Evolutionary conservation across 805 yeast genomes (phyloP).

Genomic region (Candida loeiensis): DNA sequence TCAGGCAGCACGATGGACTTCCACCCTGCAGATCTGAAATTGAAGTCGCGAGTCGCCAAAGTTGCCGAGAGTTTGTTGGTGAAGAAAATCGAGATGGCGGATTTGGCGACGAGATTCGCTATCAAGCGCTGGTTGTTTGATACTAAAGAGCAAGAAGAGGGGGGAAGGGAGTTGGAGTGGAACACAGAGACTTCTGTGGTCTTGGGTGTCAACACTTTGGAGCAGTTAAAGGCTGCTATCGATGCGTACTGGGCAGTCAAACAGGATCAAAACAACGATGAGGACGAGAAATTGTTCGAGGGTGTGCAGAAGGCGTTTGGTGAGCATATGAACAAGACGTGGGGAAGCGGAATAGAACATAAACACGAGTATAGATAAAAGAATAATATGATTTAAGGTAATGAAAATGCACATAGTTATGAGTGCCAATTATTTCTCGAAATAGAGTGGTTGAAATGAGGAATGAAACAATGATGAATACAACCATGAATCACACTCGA

Average conservation of each 20-base stretch:
- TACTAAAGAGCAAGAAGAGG: conserved; percentile 12
- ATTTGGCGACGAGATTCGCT: conserved; percentile 76
- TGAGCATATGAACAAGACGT: conserved; percentile 56
- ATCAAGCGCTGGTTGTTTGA: conserved; percentile 52
- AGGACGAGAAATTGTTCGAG: conserved; percentile 44
- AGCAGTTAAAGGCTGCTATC: conserved; percentile 64
- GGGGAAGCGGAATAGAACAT: conserved; percentile 45
- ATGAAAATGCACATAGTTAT: too few relatives aligned
- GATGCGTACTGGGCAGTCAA: conserved; percentile 50
- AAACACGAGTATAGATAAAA: too few relatives aligned
- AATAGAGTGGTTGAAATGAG: too few relatives aligned
- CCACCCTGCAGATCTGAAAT: conserved; percentile 71
- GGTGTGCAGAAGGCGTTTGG: conserved; percentile 48
- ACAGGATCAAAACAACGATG: conserved; percentile 22
- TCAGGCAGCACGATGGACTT: conserved; percentile 63
- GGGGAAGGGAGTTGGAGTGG: conserved; percentile 16
- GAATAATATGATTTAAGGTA: too few relatives aligned
- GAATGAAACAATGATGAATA: too few relatives aligned
- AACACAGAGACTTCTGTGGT: conserved; percentile 53
- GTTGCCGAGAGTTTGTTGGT: conserved; percentile 38
- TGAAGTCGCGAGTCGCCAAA: conserved; percentile 50
- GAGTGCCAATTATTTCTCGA: too few relatives aligned
- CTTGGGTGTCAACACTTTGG: conserved; percentile 66
- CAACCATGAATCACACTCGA: too few relatives aligned
- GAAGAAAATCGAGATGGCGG: conserved; percentile 65